Base-by-base conservation (phyloP, 169 alveolate genomes). In the Miamiensis avidus region DNA sequence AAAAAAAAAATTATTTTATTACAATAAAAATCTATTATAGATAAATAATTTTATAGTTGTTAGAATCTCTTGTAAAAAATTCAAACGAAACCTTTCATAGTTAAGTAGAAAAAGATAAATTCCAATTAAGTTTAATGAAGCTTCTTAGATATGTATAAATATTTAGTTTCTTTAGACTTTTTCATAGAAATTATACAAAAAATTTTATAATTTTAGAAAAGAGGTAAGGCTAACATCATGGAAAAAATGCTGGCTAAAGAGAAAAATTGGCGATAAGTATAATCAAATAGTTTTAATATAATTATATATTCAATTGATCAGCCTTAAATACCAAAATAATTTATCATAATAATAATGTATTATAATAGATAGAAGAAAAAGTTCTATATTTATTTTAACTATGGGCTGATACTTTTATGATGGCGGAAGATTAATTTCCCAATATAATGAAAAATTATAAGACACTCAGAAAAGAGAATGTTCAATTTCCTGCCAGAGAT, bases 351-450 rank as follows among this genome's bases (percentile, higher is more conserved):
- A n/a, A n/a, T n/a, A n/a, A n/a, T n/a, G n/a, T n/a, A n/a, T n/a
- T n/a, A n/a, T 49, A 31, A 77, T 31, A 90, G 83, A 82, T 88
- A 1, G 94, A 92, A 83, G 91, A 88, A 27, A 76, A 91, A 34
- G 88, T 86, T 0, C 84, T 92, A 4, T 88, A 82, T 29, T 74
- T 92, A 30, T 69, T 90, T 27, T 86, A 92, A 81, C 89, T 92
- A 25, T 92, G 94, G 94, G 93, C 94, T 25, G 96, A 92, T 84
- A 89, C 96, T n/a, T 92, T 92, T 65, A 90, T 92, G 94, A 92
- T 92, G 96, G 89, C 88, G 11, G 94, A 92, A 75, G 96, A 86
- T 69, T 73, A 84, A 0, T 92, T 72, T 78, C 94, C 94, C 25
- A 87, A 89, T 6, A 88, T 90, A 32, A 82, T 83, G 91, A 30